Evolutionary conservation across 2,329 filamentous ascomycete species (phyloP).

Genomic region (Colletotrichum salicis): DNA sequence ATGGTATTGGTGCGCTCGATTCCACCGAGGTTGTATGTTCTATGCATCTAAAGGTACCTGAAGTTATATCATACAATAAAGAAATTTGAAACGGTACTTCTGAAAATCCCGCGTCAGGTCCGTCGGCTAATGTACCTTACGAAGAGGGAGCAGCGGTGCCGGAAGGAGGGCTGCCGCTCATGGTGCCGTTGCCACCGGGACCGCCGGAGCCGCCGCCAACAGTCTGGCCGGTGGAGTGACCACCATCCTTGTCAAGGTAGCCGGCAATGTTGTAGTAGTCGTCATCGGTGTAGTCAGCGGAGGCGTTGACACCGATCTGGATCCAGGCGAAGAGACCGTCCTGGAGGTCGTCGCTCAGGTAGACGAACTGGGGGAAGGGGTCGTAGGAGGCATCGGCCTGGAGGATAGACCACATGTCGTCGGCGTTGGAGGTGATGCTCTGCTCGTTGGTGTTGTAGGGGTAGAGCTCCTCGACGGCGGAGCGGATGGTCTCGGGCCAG

Average conservation of each 20-base stretch:
- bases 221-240: conserved; percentile 12
- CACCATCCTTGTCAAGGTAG: conserved; percentile 26
- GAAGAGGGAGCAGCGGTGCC: conserved; percentile 15
- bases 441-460: conserved; percentile 62
- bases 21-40: conserved; percentile 8
- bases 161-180: conserved; percentile 19
- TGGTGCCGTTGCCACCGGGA: conserved; percentile 15
- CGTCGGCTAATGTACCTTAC: neutral
- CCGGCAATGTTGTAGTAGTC: conserved; percentile 30
- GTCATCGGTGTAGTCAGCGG: conserved; percentile 34
- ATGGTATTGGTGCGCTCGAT: neutral
- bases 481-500: conserved; percentile 68
- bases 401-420: conserved; percentile 56
- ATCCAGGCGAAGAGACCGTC: conserved; percentile 68
- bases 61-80: conserved; percentile 6
- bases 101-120: neutral
- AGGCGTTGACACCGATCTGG: conserved; percentile 59
- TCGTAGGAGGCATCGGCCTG: conserved; percentile 57
- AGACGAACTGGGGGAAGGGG: conserved; percentile 67
- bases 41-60: conserved; percentile 14
- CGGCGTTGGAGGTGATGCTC: conserved; percentile 59
- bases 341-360: conserved; percentile 61
- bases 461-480: conserved; percentile 57
- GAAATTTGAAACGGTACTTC: neutral
- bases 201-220: conserved; percentile 9